A percentile compares a stretch with the other conserved stretches of the same genome.
Conservation (phyloP, 2,329 filamentous ascomycete genomes). For the Aspergillus sergii region DNA sequence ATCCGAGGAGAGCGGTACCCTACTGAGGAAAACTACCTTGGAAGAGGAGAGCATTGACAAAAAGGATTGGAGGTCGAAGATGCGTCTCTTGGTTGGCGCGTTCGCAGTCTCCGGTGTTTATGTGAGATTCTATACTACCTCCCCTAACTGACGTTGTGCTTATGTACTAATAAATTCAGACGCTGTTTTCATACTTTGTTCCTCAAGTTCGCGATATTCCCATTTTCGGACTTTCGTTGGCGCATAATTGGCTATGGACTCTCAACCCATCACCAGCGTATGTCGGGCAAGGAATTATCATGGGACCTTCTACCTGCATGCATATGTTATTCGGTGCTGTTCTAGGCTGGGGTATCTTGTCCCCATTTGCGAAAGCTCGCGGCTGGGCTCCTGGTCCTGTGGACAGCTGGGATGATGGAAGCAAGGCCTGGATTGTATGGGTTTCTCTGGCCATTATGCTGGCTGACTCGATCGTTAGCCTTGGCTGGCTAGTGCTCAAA, state of each 20-base stretch:
- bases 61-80: slow-evolving; percentile 64
- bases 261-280: slow-evolving; percentile 97
- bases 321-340: slow-evolving; percentile 93
- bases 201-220: slow-evolving; percentile 84
- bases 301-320: slow-evolving; percentile 92
- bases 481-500: slow-evolving; percentile 74
- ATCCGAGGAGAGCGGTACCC: slow-evolving; percentile 45
- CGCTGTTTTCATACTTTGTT: slow-evolving; percentile 85
- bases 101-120: slow-evolving; percentile 62
- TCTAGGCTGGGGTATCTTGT: slow-evolving; percentile 87
- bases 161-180: slow-evolving; percentile 54
- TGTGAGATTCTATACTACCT: slow-evolving; percentile 36
- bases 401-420: slow-evolving; percentile 85
- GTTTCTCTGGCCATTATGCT: slow-evolving; percentile 95
- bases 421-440: slow-evolving; percentile 99
- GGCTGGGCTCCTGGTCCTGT: slow-evolving; percentile 91
- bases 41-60: slow-evolving; percentile 39
- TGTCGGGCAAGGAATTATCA: slow-evolving; percentile 95
- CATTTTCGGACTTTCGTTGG: slow-evolving; percentile 75
- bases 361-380: slow-evolving; percentile 79
- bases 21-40: slow-evolving; percentile 51
- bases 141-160: not conserved
- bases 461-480: slow-evolving; percentile 84
- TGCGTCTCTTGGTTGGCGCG: slow-evolving; percentile 60
- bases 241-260: slow-evolving; percentile 87